These are phyloP conservation scores for Erodium texanum DNA, from an alignment of 441 rosid genomes.

Conservation along the genomic window DNA sequence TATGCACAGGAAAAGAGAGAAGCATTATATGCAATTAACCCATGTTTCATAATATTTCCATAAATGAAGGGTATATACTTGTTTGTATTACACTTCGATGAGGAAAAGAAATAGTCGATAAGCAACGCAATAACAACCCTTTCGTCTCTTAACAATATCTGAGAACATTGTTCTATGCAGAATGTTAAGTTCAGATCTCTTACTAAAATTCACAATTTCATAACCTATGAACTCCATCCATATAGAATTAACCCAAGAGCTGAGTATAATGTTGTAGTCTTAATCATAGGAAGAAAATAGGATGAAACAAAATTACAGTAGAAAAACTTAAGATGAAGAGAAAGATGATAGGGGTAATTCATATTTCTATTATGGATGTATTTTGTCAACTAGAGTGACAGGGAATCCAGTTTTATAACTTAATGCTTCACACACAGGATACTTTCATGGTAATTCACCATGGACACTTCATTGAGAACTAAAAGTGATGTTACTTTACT, in stretches of 20 bases:
- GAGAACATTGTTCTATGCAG: not conserved
- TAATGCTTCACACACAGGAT: not conserved
- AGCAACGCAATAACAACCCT: not conserved
- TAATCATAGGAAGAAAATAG: not conserved
- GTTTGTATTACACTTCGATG: not conserved
- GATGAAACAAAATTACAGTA: not conserved
- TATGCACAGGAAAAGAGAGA: not conserved
- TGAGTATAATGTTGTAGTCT: not conserved
- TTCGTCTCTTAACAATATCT: not conserved
- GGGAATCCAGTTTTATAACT: not conserved
- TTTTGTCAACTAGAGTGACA: not conserved
- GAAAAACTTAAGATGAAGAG: not conserved
- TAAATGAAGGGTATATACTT: not conserved
- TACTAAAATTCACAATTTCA: not conserved
- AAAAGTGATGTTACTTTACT: constrained; percentile 5
- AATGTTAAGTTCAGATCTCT: not conserved
- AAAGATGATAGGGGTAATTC: not conserved
- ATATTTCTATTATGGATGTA: not conserved
- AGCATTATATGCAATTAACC: not conserved
- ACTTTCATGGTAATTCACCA: not conserved
- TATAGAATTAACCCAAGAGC: not conserved
- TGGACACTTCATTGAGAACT: not conserved
- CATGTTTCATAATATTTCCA: not conserved
- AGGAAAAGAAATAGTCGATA: not conserved
- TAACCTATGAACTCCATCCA: not conserved